Evolutionary conservation across 2,329 filamentous ascomycete species (phyloP).

Genomic region (Talaromyces atroroseus): DNA sequence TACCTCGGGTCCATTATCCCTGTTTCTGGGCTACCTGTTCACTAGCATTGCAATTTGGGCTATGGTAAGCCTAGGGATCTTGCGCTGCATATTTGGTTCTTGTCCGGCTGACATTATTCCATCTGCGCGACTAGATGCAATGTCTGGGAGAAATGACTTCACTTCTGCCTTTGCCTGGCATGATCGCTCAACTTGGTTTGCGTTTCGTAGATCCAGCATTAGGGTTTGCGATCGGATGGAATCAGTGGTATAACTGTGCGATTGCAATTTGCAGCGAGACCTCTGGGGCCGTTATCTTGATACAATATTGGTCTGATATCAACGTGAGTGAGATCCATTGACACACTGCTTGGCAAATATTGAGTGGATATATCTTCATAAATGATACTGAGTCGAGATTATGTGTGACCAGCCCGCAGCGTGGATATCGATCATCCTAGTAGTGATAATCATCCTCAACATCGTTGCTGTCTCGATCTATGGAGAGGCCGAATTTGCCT

Average conservation of each 20-base stretch:
- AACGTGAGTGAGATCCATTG: constrained; percentile 28
- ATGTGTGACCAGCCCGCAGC: constrained; percentile 36
- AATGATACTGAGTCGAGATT: no score
- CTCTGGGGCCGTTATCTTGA: constrained; percentile 59
- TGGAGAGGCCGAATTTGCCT: constrained; percentile 52
- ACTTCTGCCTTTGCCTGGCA: constrained; percentile 39
- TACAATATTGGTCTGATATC: constrained; percentile 52
- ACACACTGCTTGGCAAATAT: no score
- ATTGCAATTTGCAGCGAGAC: constrained; percentile 54
- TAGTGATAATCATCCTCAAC: constrained; percentile 51
- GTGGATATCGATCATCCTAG: constrained; percentile 54
- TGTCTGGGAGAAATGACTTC: constrained; percentile 36
- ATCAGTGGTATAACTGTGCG: constrained; percentile 44
- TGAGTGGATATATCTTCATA: no score
- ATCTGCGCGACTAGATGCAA: constrained; percentile 18
- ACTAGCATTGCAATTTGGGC: constrained; percentile 43
- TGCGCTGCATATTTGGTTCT: no score
- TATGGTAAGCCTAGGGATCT: no score
- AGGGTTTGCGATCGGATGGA: constrained; percentile 38
- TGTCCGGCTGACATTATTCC: no score
- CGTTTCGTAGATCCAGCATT: constrained; percentile 39
- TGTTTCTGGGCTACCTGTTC: constrained; percentile 49
- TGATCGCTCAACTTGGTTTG: constrained; percentile 39
- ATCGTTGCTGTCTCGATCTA: constrained; percentile 46
- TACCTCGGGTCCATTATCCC: constrained; percentile 47